A percentile compares a stretch with the other conserved stretches of the same genome.
phyloP scores from a whole-genome alignment of 768 basidiomycete genomes.

The Lentinula detonsa region DNA sequence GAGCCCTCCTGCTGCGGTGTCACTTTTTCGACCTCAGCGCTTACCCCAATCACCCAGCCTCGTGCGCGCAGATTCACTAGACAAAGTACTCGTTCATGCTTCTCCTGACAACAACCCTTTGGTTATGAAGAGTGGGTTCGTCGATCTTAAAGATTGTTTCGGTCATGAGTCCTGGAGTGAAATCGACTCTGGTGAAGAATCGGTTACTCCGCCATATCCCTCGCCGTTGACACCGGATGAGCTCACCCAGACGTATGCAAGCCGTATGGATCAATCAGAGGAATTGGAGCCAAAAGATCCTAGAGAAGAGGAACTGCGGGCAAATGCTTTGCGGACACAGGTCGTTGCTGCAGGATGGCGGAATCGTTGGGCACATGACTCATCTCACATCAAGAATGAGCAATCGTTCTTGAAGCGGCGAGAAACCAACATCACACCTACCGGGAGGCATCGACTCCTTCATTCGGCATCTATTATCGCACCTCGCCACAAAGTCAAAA shows the following conservation, averaged over 20 bases:
- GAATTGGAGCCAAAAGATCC: slow-evolving; percentile 19
- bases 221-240: slow-evolving; percentile 31
- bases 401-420: slow-evolving; percentile 29
- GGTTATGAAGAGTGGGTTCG: slow-evolving; percentile 16
- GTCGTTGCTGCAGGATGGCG: slow-evolving; percentile 51
- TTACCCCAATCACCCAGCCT: slow-evolving; percentile 7
- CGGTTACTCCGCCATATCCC: slow-evolving; percentile 25
- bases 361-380: slow-evolving; percentile 37
- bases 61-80: slow-evolving; percentile 12
- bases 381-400: not conserved
- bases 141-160: slow-evolving; percentile 41
- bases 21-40: slow-evolving; percentile 5
- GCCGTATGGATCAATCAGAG: slow-evolving; percentile 9
- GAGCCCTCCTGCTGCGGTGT: slow-evolving; percentile 28
- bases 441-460: slow-evolving; percentile 26
- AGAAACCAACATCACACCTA: slow-evolving; percentile 43
- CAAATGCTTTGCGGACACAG: slow-evolving; percentile 25
- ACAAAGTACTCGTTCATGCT: slow-evolving; percentile 12
- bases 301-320: slow-evolving; percentile 13
- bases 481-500: not conserved
- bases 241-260: slow-evolving; percentile 16
- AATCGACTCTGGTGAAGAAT: slow-evolving; percentile 34
- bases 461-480: not conserved
- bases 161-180: slow-evolving; percentile 38
- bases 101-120: not conserved